Evolutionary conservation across 1,284 basidiomycete species (phyloP).

Genomic region (Lignosus rhinocerotis): DNA sequence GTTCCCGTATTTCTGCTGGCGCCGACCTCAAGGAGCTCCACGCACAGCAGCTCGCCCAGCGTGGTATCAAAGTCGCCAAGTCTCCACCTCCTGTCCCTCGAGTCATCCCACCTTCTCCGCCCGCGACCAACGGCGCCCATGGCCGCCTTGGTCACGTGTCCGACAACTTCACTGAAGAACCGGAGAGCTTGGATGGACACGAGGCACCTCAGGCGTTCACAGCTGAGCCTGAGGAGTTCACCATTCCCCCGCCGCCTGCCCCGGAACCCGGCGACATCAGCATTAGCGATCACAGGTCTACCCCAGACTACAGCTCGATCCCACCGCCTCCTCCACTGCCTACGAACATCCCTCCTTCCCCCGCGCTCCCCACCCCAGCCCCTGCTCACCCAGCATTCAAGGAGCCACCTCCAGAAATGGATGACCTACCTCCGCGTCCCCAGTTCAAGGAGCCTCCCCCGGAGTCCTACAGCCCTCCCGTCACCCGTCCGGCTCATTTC

Average conservation of each 20-base stretch:
- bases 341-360: slow-evolving; percentile 30
- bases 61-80: slow-evolving; percentile 24
- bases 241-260: slow-evolving; percentile 24
- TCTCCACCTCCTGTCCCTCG: slow-evolving; percentile 27
- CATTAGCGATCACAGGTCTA: slow-evolving; percentile 15
- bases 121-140: neutral
- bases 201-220: slow-evolving; percentile 6
- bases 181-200: slow-evolving; percentile 4
- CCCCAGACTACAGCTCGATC: slow-evolving; percentile 20
- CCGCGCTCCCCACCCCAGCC: slow-evolving; percentile 27
- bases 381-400: slow-evolving; percentile 32
- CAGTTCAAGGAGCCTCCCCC: slow-evolving; percentile 51
- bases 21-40: slow-evolving; percentile 52
- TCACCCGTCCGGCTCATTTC: slow-evolving; percentile 29
- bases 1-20: slow-evolving; percentile 47
- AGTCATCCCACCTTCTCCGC: slow-evolving; percentile 5
- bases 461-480: slow-evolving; percentile 30
- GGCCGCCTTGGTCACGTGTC: slow-evolving; percentile 11
- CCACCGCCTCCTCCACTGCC: slow-evolving; percentile 42
- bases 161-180: slow-evolving; percentile 17
- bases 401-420: slow-evolving; percentile 41
- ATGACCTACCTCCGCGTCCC: slow-evolving; percentile 47
- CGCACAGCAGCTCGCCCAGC: slow-evolving; percentile 49
- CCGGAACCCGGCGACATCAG: slow-evolving; percentile 19
- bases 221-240: slow-evolving; percentile 19